Evolutionary conservation across 495 filamentous ascomycete genomes (phyloP).

Genomic region (Daldinia loculata): DNA sequence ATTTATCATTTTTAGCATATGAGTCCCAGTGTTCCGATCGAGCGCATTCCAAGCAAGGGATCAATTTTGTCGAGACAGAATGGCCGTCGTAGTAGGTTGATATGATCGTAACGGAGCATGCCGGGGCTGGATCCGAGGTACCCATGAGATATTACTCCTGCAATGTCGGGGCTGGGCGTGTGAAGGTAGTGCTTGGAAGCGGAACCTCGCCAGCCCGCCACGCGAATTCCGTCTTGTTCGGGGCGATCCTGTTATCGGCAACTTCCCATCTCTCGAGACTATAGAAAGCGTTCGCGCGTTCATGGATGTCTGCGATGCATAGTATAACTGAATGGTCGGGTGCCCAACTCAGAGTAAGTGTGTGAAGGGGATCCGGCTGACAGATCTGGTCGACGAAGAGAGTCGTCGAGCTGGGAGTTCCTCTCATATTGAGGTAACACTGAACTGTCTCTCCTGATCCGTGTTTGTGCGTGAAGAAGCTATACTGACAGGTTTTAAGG

Average conservation of each 20-base stretch:
- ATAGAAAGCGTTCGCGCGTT: constrained; percentile 18
- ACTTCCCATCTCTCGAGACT: constrained; percentile 8
- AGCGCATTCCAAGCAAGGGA: neutral
- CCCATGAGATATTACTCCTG: neutral
- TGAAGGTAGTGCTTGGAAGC: neutral
- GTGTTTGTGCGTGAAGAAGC: constrained; percentile 12
- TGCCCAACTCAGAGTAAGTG: constrained; percentile 18
- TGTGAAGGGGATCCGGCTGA: neutral
- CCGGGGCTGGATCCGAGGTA: neutral
- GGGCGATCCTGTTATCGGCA: neutral
- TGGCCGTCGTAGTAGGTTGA: neutral
- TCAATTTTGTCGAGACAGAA: neutral
- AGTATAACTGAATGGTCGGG: constrained; percentile 8
- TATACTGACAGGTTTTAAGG: constrained; percentile 5
- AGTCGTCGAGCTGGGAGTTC: neutral
- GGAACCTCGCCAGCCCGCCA: constrained; percentile 8
- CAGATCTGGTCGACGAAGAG: constrained; percentile 12
- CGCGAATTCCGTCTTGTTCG: constrained; percentile 22
- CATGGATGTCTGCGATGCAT: constrained; percentile 4
- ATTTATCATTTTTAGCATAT: neutral
- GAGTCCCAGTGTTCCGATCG: neutral
- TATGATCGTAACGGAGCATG: neutral
- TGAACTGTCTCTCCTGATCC: constrained; percentile 1
- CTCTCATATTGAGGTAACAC: neutral
- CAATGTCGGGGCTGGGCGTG: neutral